Evolutionary conservation across 2,329 filamentous ascomycete species (phyloP), one percentile per base, ranked within the genome.

Genomic region (Thelonectria blattea): DNA sequence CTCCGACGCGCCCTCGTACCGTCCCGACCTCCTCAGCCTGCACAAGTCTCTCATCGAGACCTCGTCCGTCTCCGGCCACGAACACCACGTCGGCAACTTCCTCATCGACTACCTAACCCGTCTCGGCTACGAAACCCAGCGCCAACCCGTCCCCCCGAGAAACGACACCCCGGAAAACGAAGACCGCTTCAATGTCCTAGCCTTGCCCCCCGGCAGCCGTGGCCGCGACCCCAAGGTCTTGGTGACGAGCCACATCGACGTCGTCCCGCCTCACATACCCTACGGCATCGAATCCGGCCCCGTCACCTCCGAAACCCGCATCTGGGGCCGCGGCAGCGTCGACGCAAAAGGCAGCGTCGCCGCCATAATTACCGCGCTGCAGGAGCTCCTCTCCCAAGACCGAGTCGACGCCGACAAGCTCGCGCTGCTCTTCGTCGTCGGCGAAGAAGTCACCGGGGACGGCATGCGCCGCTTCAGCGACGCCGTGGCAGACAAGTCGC

Each of bases 171-270:
- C 66, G 4, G 59, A 58, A 15, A 68, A 64, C 42, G 58, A 67
- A 17, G 64, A 70, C 24, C 72, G 76, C 52, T 93, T 89, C 80
- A 97, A 97, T 70, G 81, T 97, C 50, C 80, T 93, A 42, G 93
- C 93, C 2, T 92, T 81, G 14, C 45, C 45, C 81, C 79, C 77
- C 1, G 75, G 85, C 61, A 68, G 68, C 2, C 73, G 76, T 48
- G 75, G 76, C 15, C 79, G 82, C 39, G 77, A 82, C 10, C 84
- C 88, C 2, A 83, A 82, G 34, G 79, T 91, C 11, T 79, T 92
- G n/a, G 76, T 93, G 1, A 88, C 88, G 1, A 93, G 89, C 58
- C 93, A 97, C 74, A 94, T 96, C 69, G 93, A 97, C 70, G 85
- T 85, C 2, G 89, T 91, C 0, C 89, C 91, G 1, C 91, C 91